A percentile compares a stretch with the other conserved stretches of the same genome.
Evolutionary conservation across 1,284 basidiomycete species (phyloP).

Genomic region (Trametes versicolor): DNA sequence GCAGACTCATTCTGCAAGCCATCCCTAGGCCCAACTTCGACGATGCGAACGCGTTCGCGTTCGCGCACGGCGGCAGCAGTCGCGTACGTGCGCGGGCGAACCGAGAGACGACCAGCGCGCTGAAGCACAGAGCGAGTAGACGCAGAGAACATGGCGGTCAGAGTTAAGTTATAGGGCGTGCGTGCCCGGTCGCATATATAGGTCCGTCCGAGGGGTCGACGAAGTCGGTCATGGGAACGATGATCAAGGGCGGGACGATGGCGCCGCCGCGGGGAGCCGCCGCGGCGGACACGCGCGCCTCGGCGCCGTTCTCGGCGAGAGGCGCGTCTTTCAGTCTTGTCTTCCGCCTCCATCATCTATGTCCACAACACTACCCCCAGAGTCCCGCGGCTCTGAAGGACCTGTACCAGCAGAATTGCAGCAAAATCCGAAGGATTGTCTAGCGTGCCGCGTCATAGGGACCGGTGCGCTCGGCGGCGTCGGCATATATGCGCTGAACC

Average conservation of each 20-base stretch:
- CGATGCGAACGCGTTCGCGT: constrained; percentile 72
- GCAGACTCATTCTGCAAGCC: constrained; percentile 93
- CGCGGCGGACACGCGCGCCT: constrained; percentile 1
- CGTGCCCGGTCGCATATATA: neutral
- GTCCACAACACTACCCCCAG: constrained; percentile 10
- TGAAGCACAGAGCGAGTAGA: constrained; percentile 16
- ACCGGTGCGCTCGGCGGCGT: constrained; percentile 46
- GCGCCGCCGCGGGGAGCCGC: constrained; percentile 1
- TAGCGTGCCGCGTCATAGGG: constrained; percentile 50
- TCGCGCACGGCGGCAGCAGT: constrained; percentile 33
- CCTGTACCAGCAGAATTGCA: neutral
- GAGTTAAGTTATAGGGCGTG: neutral
- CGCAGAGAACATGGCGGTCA: constrained; percentile 22
- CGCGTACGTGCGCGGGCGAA: constrained; percentile 29
- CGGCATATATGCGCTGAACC: constrained; percentile 48
- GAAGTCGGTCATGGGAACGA: constrained; percentile 23
- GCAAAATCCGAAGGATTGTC: constrained; percentile 47
- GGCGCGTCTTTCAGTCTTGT: constrained; percentile 3
- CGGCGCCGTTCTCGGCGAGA: neutral
- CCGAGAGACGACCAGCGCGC: neutral
- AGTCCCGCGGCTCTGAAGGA: constrained; percentile 1
- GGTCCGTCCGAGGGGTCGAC: constrained; percentile 1
- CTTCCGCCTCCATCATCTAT: constrained; percentile 9
- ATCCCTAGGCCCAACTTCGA: constrained; percentile 94
- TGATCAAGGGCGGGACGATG: constrained; percentile 6